These are phyloP conservation scores for Lagenidium sp. DNA, from an alignment of 352 stramenopile species.

Conservation along the genomic window DNA sequence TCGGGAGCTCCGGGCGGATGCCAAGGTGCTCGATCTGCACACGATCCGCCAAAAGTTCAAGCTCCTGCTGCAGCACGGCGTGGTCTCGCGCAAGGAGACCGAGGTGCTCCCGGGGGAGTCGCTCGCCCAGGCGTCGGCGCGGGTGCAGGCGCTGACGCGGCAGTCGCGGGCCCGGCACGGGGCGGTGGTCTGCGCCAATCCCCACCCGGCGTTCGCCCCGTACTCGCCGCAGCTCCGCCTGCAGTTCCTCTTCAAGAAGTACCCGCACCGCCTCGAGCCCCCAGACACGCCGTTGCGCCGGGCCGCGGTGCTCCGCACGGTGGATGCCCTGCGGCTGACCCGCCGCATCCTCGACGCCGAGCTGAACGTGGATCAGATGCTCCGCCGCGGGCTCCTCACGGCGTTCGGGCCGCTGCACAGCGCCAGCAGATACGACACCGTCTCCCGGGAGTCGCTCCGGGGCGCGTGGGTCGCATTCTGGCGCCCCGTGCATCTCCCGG, in stretches of 20 bases:
- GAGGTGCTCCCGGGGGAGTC: slow-evolving; percentile 34
- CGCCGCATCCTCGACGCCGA: slow-evolving; percentile 33
- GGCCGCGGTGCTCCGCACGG: slow-evolving; percentile 44
- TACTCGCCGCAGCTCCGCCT: slow-evolving; percentile 37
- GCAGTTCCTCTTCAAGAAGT: slow-evolving; percentile 62
- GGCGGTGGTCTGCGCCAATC: slow-evolving; percentile 14
- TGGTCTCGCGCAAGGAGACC: slow-evolving; percentile 27
- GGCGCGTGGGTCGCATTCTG: slow-evolving; percentile 54
- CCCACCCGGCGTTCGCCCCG: slow-evolving; percentile 20
- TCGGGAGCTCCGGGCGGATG: slow-evolving; percentile 34
- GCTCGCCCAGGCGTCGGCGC: slow-evolving; percentile 25
- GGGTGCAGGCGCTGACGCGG: slow-evolving; percentile 37
- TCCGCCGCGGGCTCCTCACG: slow-evolving; percentile 15
- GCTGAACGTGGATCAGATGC: slow-evolving; percentile 26
- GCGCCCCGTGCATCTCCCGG: slow-evolving; percentile 22
- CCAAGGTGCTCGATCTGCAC: slow-evolving; percentile 30
- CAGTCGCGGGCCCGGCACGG: slow-evolving; percentile 16
- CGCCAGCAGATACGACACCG: slow-evolving; percentile 41
- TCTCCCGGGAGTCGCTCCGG: slow-evolving; percentile 19
- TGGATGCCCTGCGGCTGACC: slow-evolving; percentile 47
- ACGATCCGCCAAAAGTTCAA: slow-evolving; percentile 50
- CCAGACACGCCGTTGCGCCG: slow-evolving; percentile 22
- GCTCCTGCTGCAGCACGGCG: slow-evolving; percentile 20
- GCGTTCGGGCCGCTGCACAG: slow-evolving; percentile 41
- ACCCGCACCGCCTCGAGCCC: slow-evolving; percentile 39